phyloP scores from a whole-genome alignment of 441 rosid species.

The Jatropha multifida region DNA sequence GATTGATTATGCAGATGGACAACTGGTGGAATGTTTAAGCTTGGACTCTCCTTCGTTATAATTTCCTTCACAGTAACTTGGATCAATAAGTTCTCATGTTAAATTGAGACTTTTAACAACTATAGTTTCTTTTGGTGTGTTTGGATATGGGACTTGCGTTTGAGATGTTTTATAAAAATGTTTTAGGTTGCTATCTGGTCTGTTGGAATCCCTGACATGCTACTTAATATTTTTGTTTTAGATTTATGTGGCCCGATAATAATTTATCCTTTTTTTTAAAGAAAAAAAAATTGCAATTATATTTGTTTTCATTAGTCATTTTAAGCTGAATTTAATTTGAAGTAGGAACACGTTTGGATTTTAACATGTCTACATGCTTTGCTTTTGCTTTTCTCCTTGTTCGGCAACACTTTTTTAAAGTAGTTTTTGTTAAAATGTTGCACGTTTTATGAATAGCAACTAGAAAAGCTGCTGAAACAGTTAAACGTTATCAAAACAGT shows the following conservation, averaged over 20 bases:
- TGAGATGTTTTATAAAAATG: not conserved
- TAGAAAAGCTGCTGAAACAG: too few species aligned
- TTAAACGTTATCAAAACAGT: too few species aligned
- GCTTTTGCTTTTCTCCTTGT: too few species aligned
- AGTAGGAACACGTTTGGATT: too few species aligned
- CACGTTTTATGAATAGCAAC: too few species aligned
- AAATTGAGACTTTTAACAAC: not conserved
- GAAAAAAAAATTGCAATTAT: too few species aligned
- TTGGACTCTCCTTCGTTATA: not conserved
- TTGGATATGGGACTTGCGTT: not conserved
- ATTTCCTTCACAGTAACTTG: not conserved
- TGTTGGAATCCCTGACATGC: not conserved
- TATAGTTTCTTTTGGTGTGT: not conserved
- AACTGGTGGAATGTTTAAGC: not conserved
- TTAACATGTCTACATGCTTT: too few species aligned
- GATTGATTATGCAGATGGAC: constrained; percentile 9
- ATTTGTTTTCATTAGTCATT: too few species aligned
- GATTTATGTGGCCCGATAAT: not conserved
- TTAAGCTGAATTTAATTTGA: too few species aligned
- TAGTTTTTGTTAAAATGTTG: too few species aligned
- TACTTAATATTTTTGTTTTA: not conserved
- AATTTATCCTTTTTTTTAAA: too few species aligned
- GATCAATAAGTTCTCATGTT: constrained; percentile 13
- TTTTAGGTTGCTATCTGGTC: not conserved
- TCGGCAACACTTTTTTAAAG: too few species aligned